These are phyloP conservation scores for Penicillium sclerotiorum DNA, from an alignment of 2,329 filamentous ascomycete genomes.

Conservation along the genomic window DNA sequence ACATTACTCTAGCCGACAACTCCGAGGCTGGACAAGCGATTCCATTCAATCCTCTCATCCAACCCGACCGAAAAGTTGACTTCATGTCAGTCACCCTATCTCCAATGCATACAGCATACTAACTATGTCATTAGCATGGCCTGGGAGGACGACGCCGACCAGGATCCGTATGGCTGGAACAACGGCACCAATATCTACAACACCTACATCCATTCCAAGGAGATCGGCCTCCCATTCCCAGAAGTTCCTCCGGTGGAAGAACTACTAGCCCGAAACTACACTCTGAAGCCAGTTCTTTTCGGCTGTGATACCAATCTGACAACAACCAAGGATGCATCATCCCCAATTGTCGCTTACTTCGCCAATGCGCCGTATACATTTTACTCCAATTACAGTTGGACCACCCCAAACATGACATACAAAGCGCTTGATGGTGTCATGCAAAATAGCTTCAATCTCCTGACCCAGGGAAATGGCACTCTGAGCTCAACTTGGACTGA, in stretches of 20 bases:
- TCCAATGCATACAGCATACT: neutral
- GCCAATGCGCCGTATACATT: neutral
- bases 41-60: neutral
- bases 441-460: neutral
- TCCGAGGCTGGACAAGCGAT: neutral
- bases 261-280: neutral
- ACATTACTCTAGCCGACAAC: neutral
- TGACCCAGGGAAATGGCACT: neutral
- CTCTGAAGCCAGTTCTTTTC: neutral
- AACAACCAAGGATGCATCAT: neutral
- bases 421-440: neutral
- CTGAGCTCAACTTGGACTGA: neutral
- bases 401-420: neutral
- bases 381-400: neutral
- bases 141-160: neutral
- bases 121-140: neutral
- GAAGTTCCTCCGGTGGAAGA: neutral
- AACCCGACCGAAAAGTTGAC: neutral
- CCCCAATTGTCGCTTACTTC: constrained; percentile 1
- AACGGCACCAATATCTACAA: neutral
- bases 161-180: neutral
- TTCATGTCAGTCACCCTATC: neutral
- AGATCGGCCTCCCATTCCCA: neutral
- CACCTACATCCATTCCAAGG: neutral
- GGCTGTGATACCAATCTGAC: neutral